Evolutionary conservation across 139 green algal species (phyloP), one percentile per base, ranked within the genome.

Genomic region (Eudorina sp.): DNA sequence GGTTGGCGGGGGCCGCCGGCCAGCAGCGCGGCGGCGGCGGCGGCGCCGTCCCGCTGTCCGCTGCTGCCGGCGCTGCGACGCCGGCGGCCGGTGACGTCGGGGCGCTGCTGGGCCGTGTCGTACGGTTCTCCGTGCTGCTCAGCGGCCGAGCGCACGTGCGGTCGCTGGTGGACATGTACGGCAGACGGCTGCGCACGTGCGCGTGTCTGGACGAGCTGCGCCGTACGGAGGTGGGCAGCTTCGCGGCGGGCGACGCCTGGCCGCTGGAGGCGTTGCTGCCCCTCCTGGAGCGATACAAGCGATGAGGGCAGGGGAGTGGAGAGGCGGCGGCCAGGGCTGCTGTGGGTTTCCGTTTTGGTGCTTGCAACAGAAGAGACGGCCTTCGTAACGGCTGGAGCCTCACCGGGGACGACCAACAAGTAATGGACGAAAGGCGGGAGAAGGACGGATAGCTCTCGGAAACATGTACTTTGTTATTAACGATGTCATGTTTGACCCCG

Each of bases 251-350:
- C 2, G 89, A 91, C 41, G 93, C 93, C 19, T 95, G 93, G 93
- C 41, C 85, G 21, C 53, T 94, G 75, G 91, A 95, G 16, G 90
- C 90, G 77, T 51, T 95, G 66, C 53, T 95, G 79, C 91, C 91
- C 9, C 62, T 92, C 51, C 51, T 92, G 25, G 53, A 87, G 40
- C 64, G 81, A 7, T 77, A 78, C 53, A 72, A 41, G 77, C 53
- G 77, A 4, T 84, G 62, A 72, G n/a, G 23, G 21, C 19, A 29
- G 62, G n/a, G n/a, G n/a, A n/a, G n/a, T n/a, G n/a, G n/a, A n/a
- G n/a, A n/a, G n/a, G n/a, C n/a, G n/a, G n/a, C n/a, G n/a, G n/a
- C n/a, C n/a, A n/a, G n/a, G n/a, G n/a, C n/a, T n/a, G n/a, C n/a
- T n/a, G n/a, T n/a, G n/a, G n/a, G n/a, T n/a, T n/a, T n/a, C n/a